phyloP scores from a whole-genome alignment of 2,329 filamentous ascomycete genomes.

The Metarhizium guizhouense region DNA sequence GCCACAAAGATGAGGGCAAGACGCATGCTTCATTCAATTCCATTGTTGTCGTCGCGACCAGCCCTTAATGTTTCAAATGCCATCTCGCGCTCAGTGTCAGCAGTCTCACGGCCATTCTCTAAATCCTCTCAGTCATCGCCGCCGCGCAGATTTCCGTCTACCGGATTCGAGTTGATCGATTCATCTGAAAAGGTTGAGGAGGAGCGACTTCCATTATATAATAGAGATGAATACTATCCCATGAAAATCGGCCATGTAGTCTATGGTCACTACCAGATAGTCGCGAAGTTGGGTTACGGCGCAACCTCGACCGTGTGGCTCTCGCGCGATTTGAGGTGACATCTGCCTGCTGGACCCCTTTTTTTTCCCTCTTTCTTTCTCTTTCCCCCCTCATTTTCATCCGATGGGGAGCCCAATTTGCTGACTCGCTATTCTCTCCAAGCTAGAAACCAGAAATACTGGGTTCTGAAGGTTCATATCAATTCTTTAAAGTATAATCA shows the following conservation, averaged over 20 bases:
- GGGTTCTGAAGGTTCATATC: conserved; percentile 25
- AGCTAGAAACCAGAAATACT: conserved; percentile 15
- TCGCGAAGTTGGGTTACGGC: conserved; percentile 35
- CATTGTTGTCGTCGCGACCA: neutral
- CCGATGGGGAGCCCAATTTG: neutral
- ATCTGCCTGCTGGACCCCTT: neutral
- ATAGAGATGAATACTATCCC: conserved; percentile 1
- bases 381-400: neutral
- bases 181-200: neutral
- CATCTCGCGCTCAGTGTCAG: neutral
- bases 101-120: conserved; percentile 1
- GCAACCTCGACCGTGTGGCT: conserved; percentile 33
- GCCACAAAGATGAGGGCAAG: conserved; percentile 1
- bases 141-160: neutral
- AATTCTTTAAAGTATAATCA: conserved; percentile 18
- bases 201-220: conserved; percentile 1
- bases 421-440: neutral
- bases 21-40: neutral
- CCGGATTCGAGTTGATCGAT: neutral
- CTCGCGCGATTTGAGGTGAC: conserved; percentile 22
- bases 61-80: neutral
- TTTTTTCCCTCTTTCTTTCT: too few relatives aligned
- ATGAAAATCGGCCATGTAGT: conserved; percentile 1
- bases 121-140: neutral
- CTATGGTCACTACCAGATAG: conserved; percentile 14